phyloP scores from a whole-genome alignment of 2,329 filamentous ascomycete species.

The Penicillium digitatum region DNA sequence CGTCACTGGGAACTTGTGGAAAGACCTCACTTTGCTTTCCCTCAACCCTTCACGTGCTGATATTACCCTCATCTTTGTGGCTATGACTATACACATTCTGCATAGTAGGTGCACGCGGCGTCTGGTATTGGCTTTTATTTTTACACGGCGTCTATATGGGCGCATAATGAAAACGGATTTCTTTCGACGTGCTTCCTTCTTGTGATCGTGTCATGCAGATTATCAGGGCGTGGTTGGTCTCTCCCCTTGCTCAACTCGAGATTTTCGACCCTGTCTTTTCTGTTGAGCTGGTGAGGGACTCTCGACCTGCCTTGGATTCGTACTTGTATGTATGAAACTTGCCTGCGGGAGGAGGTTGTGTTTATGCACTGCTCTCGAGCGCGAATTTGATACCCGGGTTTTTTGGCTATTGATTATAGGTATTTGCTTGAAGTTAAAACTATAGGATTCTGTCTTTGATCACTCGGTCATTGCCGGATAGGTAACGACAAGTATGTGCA shows the following conservation, averaged over 20 bases:
- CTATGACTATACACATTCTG: constrained; percentile 14
- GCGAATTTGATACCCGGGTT: constrained; percentile 20
- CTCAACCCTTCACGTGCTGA: constrained; percentile 12
- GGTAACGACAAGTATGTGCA: not conserved
- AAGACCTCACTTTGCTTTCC: constrained; percentile 8
- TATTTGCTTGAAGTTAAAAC: not conserved
- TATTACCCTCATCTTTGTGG: constrained; percentile 8
- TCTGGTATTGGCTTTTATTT: constrained; percentile 8
- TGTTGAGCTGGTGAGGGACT: not conserved
- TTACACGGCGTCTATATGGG: constrained; percentile 9
- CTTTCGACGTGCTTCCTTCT: not conserved
- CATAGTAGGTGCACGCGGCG: constrained; percentile 14
- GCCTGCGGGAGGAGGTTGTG: constrained; percentile 7
- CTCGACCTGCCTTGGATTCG: constrained; percentile 2
- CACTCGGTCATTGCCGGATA: not conserved
- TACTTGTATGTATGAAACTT: constrained; percentile 18
- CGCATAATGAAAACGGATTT: constrained; percentile 1
- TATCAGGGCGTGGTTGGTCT: not conserved
- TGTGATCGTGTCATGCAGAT: constrained; percentile 12
- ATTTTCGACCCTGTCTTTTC: not conserved
- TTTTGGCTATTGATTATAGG: not conserved
- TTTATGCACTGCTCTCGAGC: constrained; percentile 9
- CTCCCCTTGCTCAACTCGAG: not conserved
- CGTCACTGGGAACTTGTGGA: constrained; percentile 8
- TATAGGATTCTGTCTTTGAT: not conserved